These are phyloP conservation scores for Claviceps fusiformis DNA, from an alignment of 2,329 filamentous ascomycete genomes.

Conservation along the genomic window DNA sequence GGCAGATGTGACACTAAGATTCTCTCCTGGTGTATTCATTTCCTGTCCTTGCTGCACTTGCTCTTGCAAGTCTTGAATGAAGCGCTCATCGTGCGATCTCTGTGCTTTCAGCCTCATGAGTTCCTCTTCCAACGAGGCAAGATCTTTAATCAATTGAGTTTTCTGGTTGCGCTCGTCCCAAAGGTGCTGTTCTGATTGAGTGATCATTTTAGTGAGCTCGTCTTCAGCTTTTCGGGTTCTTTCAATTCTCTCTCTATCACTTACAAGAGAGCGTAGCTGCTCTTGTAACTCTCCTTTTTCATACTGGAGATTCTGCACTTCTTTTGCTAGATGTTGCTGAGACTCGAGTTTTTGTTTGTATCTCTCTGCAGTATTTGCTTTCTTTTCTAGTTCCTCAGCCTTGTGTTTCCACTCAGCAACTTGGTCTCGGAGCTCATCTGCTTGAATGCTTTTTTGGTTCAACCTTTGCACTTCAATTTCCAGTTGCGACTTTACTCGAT, in stretches of 20 bases:
- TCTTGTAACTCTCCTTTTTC: conserved; percentile 40
- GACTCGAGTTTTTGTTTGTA: conserved; percentile 50
- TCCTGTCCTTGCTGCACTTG: conserved; percentile 31
- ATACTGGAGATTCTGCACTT: conserved; percentile 40
- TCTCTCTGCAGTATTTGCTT: conserved; percentile 49
- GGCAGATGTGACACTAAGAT: conserved; percentile 8
- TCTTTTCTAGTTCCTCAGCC: conserved; percentile 44
- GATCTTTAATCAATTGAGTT: conserved; percentile 31
- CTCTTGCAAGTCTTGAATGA: conserved; percentile 46
- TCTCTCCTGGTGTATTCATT: conserved; percentile 9
- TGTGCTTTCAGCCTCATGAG: conserved; percentile 34
- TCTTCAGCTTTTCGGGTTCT: conserved; percentile 24
- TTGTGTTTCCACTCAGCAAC: conserved; percentile 45
- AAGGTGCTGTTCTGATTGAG: conserved; percentile 26
- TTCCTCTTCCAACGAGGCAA: conserved; percentile 31
- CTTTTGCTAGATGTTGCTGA: conserved; percentile 39
- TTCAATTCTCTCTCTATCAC: conserved; percentile 20
- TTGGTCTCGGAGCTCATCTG: conserved; percentile 42
- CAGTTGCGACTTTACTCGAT: conserved; percentile 34
- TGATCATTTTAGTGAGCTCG: conserved; percentile 27
- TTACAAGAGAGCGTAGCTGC: conserved; percentile 25
- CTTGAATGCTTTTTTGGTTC: conserved; percentile 31
- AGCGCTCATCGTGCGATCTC: conserved; percentile 35
- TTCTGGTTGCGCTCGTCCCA: conserved; percentile 32
- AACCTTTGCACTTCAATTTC: conserved; percentile 39